Conservation (phyloP, 2,329 filamentous ascomycete species). For the Ascochyta clinopodiicola region DNA sequence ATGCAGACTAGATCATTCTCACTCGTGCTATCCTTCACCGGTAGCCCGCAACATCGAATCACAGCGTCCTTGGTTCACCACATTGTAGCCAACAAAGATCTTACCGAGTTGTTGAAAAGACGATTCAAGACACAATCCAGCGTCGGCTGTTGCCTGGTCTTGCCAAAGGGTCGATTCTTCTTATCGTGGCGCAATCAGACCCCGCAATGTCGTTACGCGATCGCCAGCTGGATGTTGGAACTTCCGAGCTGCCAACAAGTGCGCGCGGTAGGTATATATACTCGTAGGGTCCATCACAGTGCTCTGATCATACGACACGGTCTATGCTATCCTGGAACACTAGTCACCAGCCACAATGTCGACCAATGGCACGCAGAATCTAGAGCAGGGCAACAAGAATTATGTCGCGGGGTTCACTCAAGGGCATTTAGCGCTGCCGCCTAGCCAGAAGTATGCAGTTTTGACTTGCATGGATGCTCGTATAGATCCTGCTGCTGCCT, state of each 20-base stretch:
- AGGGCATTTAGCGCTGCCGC: slow-evolving; percentile 70
- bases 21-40: neutral
- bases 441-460: slow-evolving; percentile 71
- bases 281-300: neutral
- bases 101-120: no score
- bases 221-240: neutral
- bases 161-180: slow-evolving; percentile 2
- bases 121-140: neutral
- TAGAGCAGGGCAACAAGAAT: slow-evolving; percentile 63
- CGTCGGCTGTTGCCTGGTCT: neutral
- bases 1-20: neutral
- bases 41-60: no score
- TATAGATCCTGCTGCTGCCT: slow-evolving; percentile 69
- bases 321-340: neutral
- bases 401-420: slow-evolving; percentile 69
- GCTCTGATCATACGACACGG: neutral
- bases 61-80: no score
- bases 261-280: neutral
- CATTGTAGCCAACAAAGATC: no score
- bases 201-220: slow-evolving; percentile 24
- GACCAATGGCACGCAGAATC: slow-evolving; percentile 60
- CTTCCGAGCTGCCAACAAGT: neutral
- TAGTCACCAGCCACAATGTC: slow-evolving; percentile 41
- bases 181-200: slow-evolving; percentile 22
- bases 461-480: slow-evolving; percentile 86